Evolutionary conservation across 225 moss, liverwort and hornwort species (phyloP).

Genomic region (Straminergon stramineum): DNA sequence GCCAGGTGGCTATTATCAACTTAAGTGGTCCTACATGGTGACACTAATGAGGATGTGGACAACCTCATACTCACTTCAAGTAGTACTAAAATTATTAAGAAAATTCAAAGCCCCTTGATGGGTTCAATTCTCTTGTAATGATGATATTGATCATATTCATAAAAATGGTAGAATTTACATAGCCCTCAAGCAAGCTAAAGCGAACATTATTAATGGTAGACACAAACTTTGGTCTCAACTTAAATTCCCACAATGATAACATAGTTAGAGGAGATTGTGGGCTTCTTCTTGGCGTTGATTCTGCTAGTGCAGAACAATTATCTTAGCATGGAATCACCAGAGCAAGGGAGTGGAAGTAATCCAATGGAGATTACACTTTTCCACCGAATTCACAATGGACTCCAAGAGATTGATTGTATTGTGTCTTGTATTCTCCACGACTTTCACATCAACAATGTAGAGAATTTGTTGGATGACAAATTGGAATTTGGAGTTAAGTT

Average conservation of each 20-base stretch:
- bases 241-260: neutral
- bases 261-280: neutral
- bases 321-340: neutral
- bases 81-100: too few species aligned
- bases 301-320: neutral
- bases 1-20: too few species aligned
- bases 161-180: too few species aligned
- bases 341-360: neutral
- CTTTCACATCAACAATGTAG: neutral
- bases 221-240: neutral
- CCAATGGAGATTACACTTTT: neutral
- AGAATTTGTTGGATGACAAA: neutral
- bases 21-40: too few species aligned
- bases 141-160: too few species aligned
- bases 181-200: too few species aligned
- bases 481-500: neutral
- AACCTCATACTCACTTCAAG: too few species aligned
- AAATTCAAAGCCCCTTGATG: too few species aligned
- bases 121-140: too few species aligned
- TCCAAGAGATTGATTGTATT: neutral
- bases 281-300: neutral
- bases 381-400: neutral
- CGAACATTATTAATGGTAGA: too few species aligned
- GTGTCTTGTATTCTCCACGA: neutral
- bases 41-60: too few species aligned